Evolutionary conservation across 495 filamentous ascomycete genomes (phyloP).

Genomic region (Cenococcum geophilum): DNA sequence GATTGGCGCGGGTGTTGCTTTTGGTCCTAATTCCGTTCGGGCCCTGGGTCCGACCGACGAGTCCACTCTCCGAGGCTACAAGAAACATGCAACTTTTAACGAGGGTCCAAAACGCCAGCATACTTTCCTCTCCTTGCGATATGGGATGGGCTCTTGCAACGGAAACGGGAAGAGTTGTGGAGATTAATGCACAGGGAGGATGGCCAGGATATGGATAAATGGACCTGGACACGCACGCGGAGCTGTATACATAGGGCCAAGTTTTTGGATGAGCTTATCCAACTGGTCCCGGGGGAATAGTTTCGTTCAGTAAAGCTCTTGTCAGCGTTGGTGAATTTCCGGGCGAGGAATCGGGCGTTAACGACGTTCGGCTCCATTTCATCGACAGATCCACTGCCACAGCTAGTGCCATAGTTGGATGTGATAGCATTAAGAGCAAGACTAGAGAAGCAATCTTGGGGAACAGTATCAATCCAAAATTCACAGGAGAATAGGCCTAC

Average conservation of each 20-base stretch:
- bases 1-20: slow-evolving; percentile 11
- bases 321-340: too few species aligned
- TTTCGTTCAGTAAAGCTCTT: too few species aligned
- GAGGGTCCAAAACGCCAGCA: not conserved
- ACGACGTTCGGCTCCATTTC: too few species aligned
- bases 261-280: not conserved
- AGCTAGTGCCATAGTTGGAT: slow-evolving; percentile 8
- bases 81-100: slow-evolving; percentile 2
- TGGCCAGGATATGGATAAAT: too few species aligned
- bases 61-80: slow-evolving; percentile 1
- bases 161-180: too few species aligned
- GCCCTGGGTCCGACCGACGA: slow-evolving; percentile 3
- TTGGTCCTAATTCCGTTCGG: slow-evolving; percentile 5
- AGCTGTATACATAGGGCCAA: not conserved
- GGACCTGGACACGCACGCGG: not conserved
- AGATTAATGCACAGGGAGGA: too few species aligned
- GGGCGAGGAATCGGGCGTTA: too few species aligned
- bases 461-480: not conserved
- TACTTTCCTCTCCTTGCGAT: not conserved
- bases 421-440: slow-evolving; percentile 4
- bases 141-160: too few species aligned
- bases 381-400: slow-evolving; percentile 5
- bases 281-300: too few species aligned
- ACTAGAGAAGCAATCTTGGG: slow-evolving; percentile 3
- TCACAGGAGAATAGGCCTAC: slow-evolving; percentile 1